Conservation (phyloP, 2,329 filamentous ascomycete genomes). For the Cadophora luteo-olivacea region DNA sequence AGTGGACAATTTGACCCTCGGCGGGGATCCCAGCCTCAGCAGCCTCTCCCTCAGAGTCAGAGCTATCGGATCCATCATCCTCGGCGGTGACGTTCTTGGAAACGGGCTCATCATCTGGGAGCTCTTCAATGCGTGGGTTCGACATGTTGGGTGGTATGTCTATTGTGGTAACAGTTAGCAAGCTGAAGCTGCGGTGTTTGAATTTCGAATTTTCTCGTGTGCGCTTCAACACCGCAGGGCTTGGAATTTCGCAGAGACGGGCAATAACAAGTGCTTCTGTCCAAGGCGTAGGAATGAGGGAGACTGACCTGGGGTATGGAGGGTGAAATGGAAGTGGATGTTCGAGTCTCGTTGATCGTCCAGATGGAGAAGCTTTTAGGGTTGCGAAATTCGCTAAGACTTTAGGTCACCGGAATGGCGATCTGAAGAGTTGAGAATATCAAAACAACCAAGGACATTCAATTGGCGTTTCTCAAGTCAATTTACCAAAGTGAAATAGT, state of each 20-base stretch:
- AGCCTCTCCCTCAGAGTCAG: conserved; percentile 79
- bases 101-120: conserved; percentile 82
- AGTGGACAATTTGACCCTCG: conserved; percentile 91
- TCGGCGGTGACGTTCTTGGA: conserved; percentile 82
- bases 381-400: conserved; percentile 38
- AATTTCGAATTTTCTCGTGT: conserved; percentile 40
- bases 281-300: not conserved
- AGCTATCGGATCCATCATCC: conserved; percentile 71
- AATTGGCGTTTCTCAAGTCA: not conserved
- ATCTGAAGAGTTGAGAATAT: conserved; percentile 6
- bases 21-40: conserved; percentile 71
- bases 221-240: conserved; percentile 27
- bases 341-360: conserved; percentile 20
- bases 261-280: not conserved
- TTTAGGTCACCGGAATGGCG: conserved; percentile 29
- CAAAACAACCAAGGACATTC: conserved; percentile 6
- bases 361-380: conserved; percentile 29
- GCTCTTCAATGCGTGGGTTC: conserved; percentile 97
- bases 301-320: conserved; percentile 33
- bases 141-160: conserved; percentile 74
- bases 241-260: conserved; percentile 5
- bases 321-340: conserved; percentile 22
- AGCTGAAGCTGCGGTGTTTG: conserved; percentile 25
- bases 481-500: not conserved
- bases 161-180: conserved; percentile 38